Evolutionary conservation across 768 basidiomycete species (phyloP).

Genomic region (Lentinula raphanica): DNA sequence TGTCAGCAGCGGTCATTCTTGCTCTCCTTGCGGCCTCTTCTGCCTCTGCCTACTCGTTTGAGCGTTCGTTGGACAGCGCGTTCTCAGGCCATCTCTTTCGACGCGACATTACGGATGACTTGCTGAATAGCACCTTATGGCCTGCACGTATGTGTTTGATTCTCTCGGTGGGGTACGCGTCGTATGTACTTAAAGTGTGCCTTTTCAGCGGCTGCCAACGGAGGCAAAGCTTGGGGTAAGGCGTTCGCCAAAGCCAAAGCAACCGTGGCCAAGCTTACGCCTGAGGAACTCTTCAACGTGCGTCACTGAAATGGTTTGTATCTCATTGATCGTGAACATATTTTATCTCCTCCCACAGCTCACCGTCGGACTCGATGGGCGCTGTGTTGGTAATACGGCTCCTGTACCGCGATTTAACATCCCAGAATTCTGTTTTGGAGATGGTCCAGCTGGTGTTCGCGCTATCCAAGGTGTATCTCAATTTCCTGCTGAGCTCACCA

Average conservation of each 20-base stretch:
- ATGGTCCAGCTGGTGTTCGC: slow-evolving; percentile 1
- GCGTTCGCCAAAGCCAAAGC: slow-evolving; percentile 1
- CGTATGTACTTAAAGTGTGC: too few species aligned
- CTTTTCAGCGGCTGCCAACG: background rate
- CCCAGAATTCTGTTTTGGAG: background rate
- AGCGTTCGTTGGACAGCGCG: background rate
- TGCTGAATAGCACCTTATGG: background rate
- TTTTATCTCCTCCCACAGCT: background rate
- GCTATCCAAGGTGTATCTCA: background rate
- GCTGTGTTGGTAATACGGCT: background rate
- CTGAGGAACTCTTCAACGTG: background rate
- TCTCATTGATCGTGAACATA: too few species aligned
- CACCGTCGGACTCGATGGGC: background rate
- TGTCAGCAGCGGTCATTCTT: background rate
- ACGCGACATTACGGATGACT: background rate
- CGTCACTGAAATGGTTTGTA: background rate
- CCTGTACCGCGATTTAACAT: slow-evolving; percentile 3
- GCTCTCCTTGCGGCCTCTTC: background rate
- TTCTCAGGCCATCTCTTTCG: background rate
- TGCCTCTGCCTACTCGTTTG: background rate
- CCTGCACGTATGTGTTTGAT: background rate
- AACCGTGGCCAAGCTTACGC: background rate
- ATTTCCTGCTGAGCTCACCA: background rate
- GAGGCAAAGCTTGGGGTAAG: background rate
- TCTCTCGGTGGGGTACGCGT: too few species aligned